phyloP scores from a whole-genome alignment of 352 stramenopile species.

The Globisporangium spiculum region DNA sequence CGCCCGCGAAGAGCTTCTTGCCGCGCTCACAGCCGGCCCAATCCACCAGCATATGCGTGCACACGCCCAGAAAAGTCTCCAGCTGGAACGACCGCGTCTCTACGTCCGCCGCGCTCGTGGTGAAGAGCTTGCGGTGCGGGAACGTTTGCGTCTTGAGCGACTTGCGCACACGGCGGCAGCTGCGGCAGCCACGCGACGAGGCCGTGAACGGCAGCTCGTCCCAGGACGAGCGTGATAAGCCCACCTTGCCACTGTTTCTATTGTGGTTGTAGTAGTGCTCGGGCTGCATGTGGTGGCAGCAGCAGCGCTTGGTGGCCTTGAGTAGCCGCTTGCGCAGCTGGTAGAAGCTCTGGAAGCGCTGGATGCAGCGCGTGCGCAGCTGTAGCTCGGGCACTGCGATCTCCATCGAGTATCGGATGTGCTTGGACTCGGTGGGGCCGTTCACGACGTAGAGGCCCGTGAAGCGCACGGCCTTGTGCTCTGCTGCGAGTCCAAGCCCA shows the following conservation, averaged over 20 bases:
- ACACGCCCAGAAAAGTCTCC: slow-evolving; percentile 48
- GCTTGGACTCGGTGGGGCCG: slow-evolving; percentile 40
- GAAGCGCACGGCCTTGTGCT: slow-evolving; percentile 43
- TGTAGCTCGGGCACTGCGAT: slow-evolving; percentile 38
- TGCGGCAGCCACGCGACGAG: slow-evolving; percentile 29
- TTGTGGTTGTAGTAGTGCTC: slow-evolving; percentile 12
- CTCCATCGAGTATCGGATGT: slow-evolving; percentile 72
- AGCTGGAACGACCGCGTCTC: slow-evolving; percentile 45
- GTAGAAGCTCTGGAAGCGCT: slow-evolving; percentile 61
- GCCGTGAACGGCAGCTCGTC: slow-evolving; percentile 17
- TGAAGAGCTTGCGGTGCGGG: slow-evolving; percentile 49
- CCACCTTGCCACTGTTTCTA: slow-evolving; percentile 17
- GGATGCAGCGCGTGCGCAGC: slow-evolving; percentile 43
- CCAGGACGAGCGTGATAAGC: slow-evolving; percentile 14
- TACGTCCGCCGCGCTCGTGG: slow-evolving; percentile 41
- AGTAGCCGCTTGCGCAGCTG: slow-evolving; percentile 50
- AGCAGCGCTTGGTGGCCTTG: slow-evolving; percentile 39
- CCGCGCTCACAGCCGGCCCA: slow-evolving; percentile 55
- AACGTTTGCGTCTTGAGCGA: slow-evolving; percentile 43
- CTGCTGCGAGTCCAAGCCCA: neutral
- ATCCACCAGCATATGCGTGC: slow-evolving; percentile 29
- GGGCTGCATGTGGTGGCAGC: slow-evolving; percentile 25
- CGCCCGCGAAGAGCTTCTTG: slow-evolving; percentile 32
- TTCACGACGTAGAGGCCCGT: slow-evolving; percentile 54
- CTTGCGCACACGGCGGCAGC: slow-evolving; percentile 36